Base-by-base conservation (phyloP, 441 rosid species). In the Eutrema salsugineum region DNA sequence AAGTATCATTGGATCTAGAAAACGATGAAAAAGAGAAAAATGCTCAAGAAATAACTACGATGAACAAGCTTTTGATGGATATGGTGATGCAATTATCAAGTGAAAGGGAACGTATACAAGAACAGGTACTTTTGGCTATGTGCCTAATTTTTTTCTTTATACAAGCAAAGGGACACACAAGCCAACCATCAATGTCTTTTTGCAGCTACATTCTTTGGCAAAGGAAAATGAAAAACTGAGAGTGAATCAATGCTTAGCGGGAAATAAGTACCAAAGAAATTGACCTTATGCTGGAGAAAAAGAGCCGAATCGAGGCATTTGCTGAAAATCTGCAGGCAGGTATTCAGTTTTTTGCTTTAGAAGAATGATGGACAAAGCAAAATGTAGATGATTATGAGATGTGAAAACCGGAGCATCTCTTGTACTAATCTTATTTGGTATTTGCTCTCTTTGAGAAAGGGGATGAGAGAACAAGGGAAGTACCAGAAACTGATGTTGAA, bases 91-190 rank as follows among this genome's bases (percentile, higher is more conserved):
- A 88, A 63, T 80, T 94, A 66, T 82, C 96, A 30, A 72, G 60
- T 27, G 93, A 92, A 81, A 85, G 98, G 78, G 94, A 94, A 78
- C 88, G 83, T 40, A 85, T 94, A 53, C 89, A 88, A 69, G 86
- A 85, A 66, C 93, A 90, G 98, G 99, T 94, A 77, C 63, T 11
- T 64, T 35, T 0, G 19, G 47, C 61, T 48, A 73, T 40, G 20
- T 60, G 46, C 40, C 59, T 51, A 55, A 24, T 61, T 68, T 6
- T 27, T 63, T 10, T 15, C 27, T 20, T 42, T 58, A 46, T 40
- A 40, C 22, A 38, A 39, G n/a, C 2, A 59, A 49, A 70, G 62
- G 32, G 19, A 48, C 40, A 47, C 57, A 17, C 19, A 32, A 65
- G 43, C 65, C 27, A 60, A 51, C 66, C 28, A 77, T 32, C 30